Base-by-base conservation (phyloP, 176 grass and related monocot species). In the Aegilops longissima region DNA sequence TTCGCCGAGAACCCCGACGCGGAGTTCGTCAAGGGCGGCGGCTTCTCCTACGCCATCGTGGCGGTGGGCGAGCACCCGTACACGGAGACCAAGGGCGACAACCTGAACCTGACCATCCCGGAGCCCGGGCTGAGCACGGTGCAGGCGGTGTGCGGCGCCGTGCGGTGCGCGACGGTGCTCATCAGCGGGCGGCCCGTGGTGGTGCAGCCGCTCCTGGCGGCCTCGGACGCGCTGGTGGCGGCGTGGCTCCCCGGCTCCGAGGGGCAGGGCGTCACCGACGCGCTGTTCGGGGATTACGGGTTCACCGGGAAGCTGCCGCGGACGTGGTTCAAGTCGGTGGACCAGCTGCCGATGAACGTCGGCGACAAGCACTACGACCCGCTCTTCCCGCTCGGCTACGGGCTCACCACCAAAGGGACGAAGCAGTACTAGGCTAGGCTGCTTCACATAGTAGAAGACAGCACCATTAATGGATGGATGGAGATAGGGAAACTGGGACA, bases 321-420 rank as follows among this genome's bases (percentile, higher is more conserved):
- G 73, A 98, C 93, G 31, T 98, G 95, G 95, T 98, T 98, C 93
- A 98, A 87, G 89, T 77, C 91, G 0, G 95, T 93, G 33, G 93
- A 95, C 38, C 95, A 98, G 93, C 91, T 98, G 63, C 95, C 95
- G 9, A 98, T 95, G 95, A 98, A 95, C 85, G 69, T 77, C 35
- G 93, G 93, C 76, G 95, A 98, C 76, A 3, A 9, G 33, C 42
- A 90, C 83, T 98, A 98, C 62, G 91, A 98, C 73, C 93, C 95
- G 34, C 49, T 98, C 20, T 98, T 90, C 82, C 87, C 89, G n/a
- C 84, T 98, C 20, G 95, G 93, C 0, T 95, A 73, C 70, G 95
- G 95, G 14, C 89, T 98, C 83, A 90, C 85, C 34, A 98, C 95
- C 11, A 63, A 95, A 7, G 54, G 6, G 58, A 49, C 86, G 10